Conservation (phyloP, 345 rosid species). For the Eucalyptus guilfoylei region DNA sequence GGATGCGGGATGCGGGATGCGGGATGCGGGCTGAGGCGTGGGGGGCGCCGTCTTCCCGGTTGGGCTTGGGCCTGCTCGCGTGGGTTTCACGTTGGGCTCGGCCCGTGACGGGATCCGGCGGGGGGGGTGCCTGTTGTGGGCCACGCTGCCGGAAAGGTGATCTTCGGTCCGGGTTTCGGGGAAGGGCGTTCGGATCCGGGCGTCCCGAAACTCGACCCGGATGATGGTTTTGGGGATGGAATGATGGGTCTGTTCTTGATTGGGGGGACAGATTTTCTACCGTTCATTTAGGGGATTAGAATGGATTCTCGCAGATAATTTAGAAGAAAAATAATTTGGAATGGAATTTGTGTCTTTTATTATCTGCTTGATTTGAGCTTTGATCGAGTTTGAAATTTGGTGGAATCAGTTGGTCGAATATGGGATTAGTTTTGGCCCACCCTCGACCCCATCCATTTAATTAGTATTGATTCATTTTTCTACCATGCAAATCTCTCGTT, state of each 20-base stretch:
- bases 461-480: fast-evolving
- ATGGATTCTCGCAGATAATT: neutral
- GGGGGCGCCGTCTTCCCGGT: too few relatives aligned
- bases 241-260: too few relatives aligned
- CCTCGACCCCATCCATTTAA: neutral
- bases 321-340: neutral
- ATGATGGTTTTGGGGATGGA: neutral
- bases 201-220: neutral
- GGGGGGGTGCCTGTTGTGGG: neutral
- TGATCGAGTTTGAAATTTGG: neutral
- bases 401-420: neutral
- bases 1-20: too few relatives aligned
- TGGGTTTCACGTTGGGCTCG: neutral
- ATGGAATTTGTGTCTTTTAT: neutral
- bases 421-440: neutral
- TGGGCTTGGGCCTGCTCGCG: neutral
- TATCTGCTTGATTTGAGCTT: fast-evolving
- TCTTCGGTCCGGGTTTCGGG: neutral
- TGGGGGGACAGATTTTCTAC: neutral
- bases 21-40: too few relatives aligned
- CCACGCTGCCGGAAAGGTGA: neutral
- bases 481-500: fast-evolving
- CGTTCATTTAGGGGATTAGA: neutral
- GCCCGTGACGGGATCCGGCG: neutral
- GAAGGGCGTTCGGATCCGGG: neutral